Evolutionary conservation across 148 eudicot genomes (phyloP).

Genomic region (Fallopia convolvulus): DNA sequence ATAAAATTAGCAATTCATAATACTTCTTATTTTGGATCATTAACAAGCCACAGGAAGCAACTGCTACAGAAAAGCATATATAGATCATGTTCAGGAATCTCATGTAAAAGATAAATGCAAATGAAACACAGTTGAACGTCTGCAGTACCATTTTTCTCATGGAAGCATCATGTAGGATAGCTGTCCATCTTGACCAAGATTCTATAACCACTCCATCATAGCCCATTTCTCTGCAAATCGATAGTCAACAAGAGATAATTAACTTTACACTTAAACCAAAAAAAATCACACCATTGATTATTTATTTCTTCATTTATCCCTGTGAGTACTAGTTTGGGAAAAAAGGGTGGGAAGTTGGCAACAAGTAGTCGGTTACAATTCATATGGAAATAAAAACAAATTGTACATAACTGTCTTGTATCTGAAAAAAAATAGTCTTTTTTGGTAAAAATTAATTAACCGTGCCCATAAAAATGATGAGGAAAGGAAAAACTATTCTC

Average conservation of each 20-base stretch:
- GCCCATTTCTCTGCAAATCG: conserved; percentile 62
- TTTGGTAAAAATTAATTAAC: neutral
- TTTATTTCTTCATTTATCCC: neutral
- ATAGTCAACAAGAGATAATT: neutral
- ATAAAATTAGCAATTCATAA: neutral
- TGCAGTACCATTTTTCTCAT: conserved; percentile 58
- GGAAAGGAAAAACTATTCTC: neutral
- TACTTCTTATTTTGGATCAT: neutral
- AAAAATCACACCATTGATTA: neutral
- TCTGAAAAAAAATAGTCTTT: neutral
- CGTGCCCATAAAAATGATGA: neutral
- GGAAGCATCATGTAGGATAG: conserved; percentile 63
- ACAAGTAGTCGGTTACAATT: no score
- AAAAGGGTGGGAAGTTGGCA: neutral
- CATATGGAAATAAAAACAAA: no score
- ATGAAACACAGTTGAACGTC: neutral
- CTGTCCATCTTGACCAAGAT: conserved; percentile 99
- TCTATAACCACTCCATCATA: conserved; percentile 95
- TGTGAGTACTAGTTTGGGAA: neutral
- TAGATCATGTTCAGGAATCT: conserved; percentile 12
- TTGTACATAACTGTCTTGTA: neutral
- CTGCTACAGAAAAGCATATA: neutral
- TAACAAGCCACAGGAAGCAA: neutral
- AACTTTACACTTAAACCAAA: neutral
- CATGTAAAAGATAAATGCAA: conserved; percentile 6